Evolutionary conservation across 805 yeast genomes (phyloP), one percentile per base, ranked within the genome.

Genomic region (Citeromyces matritensis): DNA sequence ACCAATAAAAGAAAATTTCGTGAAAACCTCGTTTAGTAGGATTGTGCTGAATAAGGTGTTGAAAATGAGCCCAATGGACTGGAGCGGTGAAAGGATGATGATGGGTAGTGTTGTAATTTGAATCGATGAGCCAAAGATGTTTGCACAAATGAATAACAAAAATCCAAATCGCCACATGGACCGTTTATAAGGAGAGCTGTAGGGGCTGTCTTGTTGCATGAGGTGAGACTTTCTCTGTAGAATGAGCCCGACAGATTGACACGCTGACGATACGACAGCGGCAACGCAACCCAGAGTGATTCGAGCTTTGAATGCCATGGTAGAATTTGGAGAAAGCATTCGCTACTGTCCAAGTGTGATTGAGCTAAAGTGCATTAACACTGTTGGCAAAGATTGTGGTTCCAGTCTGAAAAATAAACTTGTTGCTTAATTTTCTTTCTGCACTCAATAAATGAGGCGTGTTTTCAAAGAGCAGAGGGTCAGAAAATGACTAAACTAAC

Each of bases 11-110:
- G 85, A 64, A 32, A 53, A 56, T 15, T 41, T 37, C 2, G 86
- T 74, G 48, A 82, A 80, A 1, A 60, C 58, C 45, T 84, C 95
- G 23, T 73, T 60, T 9, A 84, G 65, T 9, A 84, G 51, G 8
- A 81, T 35, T 12, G 78, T 49, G 27, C 91, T 81, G 43, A 83
- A 69, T 2, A 81, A 50, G 1, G 91, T 71, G 51, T 85, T 85
- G 60, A 85, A 84, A 3, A 84, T 85, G n/a, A 85, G 60, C 0
- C 95, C 94, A 15, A 77, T 71, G 15, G 93, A 83, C 48, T 84
- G 95, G 33, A 84, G 54, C 0, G 95, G 94, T 15, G 85, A 74
- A 35, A 84, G 51, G 2, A 85, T 65, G 28, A 83, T 76, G 37
- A 85, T 57, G 1, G 95, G 95, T 27, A 84, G 57, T 2, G 94